phyloP scores from a whole-genome alignment of 257 asterid genomes.

The Euphrasia confusa region DNA sequence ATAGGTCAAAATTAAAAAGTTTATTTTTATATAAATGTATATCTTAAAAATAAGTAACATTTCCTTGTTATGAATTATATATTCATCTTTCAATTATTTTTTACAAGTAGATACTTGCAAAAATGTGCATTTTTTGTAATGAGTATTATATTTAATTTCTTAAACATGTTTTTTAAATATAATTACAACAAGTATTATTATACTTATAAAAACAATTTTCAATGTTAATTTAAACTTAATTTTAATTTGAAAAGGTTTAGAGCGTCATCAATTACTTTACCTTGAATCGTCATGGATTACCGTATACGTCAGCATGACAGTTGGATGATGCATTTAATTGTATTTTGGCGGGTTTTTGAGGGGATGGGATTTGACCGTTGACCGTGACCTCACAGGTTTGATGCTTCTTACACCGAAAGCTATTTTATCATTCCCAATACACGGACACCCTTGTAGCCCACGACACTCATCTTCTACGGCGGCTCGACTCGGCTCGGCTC shows the following conservation, averaged over 20 bases:
- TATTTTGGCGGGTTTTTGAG: background rate
- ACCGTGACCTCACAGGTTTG: slow-evolving; percentile 12
- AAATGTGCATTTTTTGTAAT: no score
- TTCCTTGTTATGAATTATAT: no score
- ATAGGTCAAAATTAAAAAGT: no score
- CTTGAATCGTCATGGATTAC: no score
- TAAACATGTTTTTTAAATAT: no score
- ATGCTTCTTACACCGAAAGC: slow-evolving; percentile 35
- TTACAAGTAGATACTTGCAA: no score
- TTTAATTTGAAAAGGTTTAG: background rate
- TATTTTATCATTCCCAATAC: slow-evolving; percentile 36
- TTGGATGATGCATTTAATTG: background rate
- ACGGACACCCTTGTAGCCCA: slow-evolving; percentile 45
- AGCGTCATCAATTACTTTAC: slow-evolving; percentile 25
- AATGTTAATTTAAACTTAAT: background rate
- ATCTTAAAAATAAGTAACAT: no score
- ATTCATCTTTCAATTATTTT: no score
- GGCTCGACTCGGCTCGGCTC: slow-evolving; percentile 31
- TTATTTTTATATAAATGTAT: no score
- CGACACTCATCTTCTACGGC: slow-evolving; percentile 15
- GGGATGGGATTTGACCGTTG: slow-evolving; percentile 26
- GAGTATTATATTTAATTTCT: no score
- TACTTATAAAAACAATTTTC: no score
- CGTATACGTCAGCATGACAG: slow-evolving; percentile 20
- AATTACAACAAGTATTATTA: no score